A percentile compares a stretch with the other conserved stretches of the same genome.
Evolutionary conservation across 2,329 filamentous ascomycete species (phyloP).

Genomic region (Ophiostoma sp.): DNA sequence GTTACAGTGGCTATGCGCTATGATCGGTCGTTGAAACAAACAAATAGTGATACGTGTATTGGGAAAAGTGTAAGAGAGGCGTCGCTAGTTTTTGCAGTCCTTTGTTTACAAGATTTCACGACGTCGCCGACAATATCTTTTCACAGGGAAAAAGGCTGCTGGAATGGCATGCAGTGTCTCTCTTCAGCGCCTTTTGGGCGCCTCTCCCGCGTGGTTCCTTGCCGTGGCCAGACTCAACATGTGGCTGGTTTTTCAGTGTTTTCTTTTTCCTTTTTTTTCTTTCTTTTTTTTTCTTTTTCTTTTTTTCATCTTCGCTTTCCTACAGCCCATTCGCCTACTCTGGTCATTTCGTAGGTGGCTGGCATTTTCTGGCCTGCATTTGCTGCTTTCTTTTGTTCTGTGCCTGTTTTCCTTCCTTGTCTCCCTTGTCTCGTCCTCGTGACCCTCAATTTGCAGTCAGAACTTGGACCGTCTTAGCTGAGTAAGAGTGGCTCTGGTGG

Average conservation of each 20-base stretch:
- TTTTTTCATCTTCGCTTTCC: not conserved
- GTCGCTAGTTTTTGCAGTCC: not conserved
- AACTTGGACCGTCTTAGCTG: not conserved
- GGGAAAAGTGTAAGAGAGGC: too few species aligned
- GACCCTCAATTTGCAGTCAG: not conserved
- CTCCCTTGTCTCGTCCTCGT: not conserved
- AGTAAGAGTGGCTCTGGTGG: constrained; percentile 6
- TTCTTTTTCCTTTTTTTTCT: not conserved
- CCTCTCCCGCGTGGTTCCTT: not conserved
- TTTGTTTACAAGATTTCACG: not conserved
- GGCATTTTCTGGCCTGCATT: not conserved
- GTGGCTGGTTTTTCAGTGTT: not conserved
- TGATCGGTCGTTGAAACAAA: too few species aligned
- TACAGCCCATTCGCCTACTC: not conserved
- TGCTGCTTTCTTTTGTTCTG: not conserved
- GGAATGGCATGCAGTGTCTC: not conserved
- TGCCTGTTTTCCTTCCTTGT: not conserved
- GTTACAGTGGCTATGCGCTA: not conserved
- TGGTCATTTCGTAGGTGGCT: not conserved
- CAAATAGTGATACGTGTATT: not conserved
- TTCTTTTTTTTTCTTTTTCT: not conserved
- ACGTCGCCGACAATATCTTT: not conserved
- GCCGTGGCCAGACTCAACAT: not conserved
- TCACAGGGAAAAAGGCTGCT: not conserved
- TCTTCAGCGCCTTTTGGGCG: not conserved